A percentile compares a stretch with the other conserved stretches of the same genome.
These are phyloP conservation scores for Coffea humblotiana DNA, from an alignment of 305 asterid genomes.

Conservation along the genomic window DNA sequence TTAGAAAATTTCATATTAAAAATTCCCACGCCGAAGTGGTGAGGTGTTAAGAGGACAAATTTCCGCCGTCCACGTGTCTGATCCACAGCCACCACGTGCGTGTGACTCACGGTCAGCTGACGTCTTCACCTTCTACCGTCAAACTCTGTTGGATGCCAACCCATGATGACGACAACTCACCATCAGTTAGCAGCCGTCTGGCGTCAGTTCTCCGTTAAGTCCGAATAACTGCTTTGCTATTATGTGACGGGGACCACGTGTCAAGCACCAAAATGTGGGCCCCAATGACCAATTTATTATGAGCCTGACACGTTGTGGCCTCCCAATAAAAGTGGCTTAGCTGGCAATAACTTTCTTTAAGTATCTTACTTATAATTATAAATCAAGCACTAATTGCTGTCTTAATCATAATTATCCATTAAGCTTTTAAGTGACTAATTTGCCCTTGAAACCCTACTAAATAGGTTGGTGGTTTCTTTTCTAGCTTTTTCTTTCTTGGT, in stretches of 20 bases:
- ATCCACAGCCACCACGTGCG: background rate
- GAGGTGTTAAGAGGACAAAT: background rate
- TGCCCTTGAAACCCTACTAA: background rate
- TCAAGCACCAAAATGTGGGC: background rate
- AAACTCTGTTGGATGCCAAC: background rate
- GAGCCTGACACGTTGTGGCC: background rate
- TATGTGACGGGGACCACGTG: background rate
- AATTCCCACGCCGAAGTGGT: too few species aligned
- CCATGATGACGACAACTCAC: background rate
- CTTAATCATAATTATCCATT: background rate
- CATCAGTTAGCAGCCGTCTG: background rate
- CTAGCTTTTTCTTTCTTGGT: too few species aligned
- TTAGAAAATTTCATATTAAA: too few species aligned
- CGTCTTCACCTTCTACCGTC: background rate
- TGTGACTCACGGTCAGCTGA: background rate
- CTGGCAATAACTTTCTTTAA: background rate
- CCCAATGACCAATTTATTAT: background rate
- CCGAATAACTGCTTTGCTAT: too few species aligned
- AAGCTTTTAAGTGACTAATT: background rate
- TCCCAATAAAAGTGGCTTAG: background rate
- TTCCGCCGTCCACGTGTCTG: background rate
- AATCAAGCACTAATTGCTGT: background rate
- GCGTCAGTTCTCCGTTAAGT: background rate
- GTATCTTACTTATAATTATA: background rate
- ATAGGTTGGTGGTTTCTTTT: background rate